Conservation (phyloP, 352 stramenopile species). For the Pythium monospermum region DNA sequence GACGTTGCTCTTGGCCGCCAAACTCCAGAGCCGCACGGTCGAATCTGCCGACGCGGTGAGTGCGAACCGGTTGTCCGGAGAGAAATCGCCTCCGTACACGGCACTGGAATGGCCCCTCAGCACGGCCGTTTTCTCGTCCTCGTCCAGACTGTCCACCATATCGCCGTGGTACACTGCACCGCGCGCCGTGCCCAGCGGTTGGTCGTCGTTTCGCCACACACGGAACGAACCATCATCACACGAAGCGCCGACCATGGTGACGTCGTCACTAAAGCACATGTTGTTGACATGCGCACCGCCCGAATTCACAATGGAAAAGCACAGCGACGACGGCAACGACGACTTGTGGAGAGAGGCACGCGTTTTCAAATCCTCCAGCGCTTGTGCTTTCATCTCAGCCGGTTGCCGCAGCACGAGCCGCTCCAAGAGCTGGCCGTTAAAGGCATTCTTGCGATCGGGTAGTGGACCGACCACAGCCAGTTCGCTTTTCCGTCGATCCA, state of each 20-base stretch:
- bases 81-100: constrained; percentile 85
- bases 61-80: constrained; percentile 81
- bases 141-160: constrained; percentile 45
- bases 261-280: constrained; percentile 76
- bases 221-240: constrained; percentile 73
- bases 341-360: constrained; percentile 48
- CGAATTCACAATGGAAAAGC: constrained; percentile 79
- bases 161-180: constrained; percentile 54
- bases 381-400: constrained; percentile 54
- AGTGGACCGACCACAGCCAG: constrained; percentile 55
- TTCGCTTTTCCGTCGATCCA: constrained; percentile 44
- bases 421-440: constrained; percentile 70
- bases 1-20: constrained; percentile 75
- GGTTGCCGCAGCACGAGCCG: constrained; percentile 75
- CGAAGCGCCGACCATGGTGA: constrained; percentile 66
- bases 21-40: constrained; percentile 80
- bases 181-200: constrained; percentile 60
- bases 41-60: constrained; percentile 79
- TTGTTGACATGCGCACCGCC: constrained; percentile 68
- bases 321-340: constrained; percentile 58
- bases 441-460: constrained; percentile 62
- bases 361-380: constrained; percentile 56
- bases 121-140: constrained; percentile 66
- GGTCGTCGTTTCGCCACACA: constrained; percentile 79
- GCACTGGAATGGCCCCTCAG: constrained; percentile 70